Conservation (phyloP, 768 basidiomycete species). For the Antrodiella citrinella region DNA sequence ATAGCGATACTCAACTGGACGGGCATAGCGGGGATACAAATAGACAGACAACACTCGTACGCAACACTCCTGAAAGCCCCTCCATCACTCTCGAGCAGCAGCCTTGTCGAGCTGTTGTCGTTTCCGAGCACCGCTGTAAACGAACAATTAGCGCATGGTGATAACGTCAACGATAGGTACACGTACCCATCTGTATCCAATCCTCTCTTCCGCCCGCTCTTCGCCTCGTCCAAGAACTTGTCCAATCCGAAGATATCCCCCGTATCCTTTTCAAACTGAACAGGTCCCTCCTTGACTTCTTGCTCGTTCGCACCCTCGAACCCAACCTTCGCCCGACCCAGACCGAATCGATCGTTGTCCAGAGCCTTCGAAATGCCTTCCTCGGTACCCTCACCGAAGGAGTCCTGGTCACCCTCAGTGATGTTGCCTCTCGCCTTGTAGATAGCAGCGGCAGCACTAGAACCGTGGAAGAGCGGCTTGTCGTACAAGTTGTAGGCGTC, state of each 20-base stretch:
- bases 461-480: constrained; percentile 91
- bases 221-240: constrained; percentile 95
- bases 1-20: not conserved
- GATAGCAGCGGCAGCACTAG: constrained; percentile 96
- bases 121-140: constrained; percentile 50
- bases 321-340: constrained; percentile 77
- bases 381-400: constrained; percentile 91
- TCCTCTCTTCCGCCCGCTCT: constrained; percentile 87
- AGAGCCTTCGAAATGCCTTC: constrained; percentile 89
- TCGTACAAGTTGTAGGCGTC: constrained; percentile 96
- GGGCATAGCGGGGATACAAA: not conserved
- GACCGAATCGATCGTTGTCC: constrained; percentile 87
- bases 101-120: constrained; percentile 63
- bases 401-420: constrained; percentile 77
- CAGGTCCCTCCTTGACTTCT: constrained; percentile 85
- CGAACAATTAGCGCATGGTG: constrained; percentile 1
- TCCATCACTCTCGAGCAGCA: constrained; percentile 28
- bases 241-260: constrained; percentile 96
- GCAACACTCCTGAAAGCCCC: not conserved
- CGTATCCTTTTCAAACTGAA: constrained; percentile 97
- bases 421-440: constrained; percentile 94
- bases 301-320: constrained; percentile 88
- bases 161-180: not conserved
- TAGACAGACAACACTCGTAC: not conserved
- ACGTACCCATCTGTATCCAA: constrained; percentile 69